Conservation (phyloP, 805 yeast genomes). For the Metschnikowia noctiluminum region DNA sequence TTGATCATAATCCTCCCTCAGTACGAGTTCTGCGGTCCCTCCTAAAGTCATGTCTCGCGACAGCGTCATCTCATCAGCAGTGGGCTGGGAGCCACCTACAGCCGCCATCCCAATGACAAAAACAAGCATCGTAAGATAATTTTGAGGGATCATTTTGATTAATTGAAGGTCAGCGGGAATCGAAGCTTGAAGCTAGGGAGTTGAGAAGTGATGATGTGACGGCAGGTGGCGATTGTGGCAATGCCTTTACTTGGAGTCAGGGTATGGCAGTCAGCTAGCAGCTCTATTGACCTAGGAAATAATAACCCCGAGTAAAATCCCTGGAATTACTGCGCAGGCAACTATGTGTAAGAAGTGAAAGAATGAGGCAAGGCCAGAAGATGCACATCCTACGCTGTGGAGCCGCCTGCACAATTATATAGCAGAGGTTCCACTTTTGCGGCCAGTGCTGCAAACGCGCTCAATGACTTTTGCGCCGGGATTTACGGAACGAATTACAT, state of each 20-base stretch:
- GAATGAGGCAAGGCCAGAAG: constrained; percentile 1
- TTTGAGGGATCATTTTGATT: too few species aligned
- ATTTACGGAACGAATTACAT: constrained; percentile 3
- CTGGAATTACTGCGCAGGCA: not conserved
- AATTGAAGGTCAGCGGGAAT: too few species aligned
- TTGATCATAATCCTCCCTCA: not conserved
- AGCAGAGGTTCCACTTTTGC: constrained; percentile 7
- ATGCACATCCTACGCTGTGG: constrained; percentile 1
- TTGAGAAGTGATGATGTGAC: too few species aligned
- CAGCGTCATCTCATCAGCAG: too few species aligned
- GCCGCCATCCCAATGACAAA: too few species aligned
- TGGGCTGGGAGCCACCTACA: too few species aligned
- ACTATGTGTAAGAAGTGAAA: not conserved
- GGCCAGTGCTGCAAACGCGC: constrained; percentile 5
- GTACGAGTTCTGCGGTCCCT: not conserved
- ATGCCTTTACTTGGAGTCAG: not conserved
- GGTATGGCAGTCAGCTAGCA: not conserved
- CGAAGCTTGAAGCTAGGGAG: too few species aligned
- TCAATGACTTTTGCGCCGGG: not conserved
- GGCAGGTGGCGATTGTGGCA: not conserved
- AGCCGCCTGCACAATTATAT: constrained; percentile 6
- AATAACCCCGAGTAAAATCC: not conserved
- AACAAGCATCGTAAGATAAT: too few species aligned
- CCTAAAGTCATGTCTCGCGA: too few species aligned
- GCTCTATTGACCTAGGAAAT: not conserved